A percentile compares a stretch with the other conserved stretches of the same genome.
These are phyloP conservation scores for Penicillium manginii DNA, from an alignment of 495 filamentous ascomycete species.

Conservation along the genomic window DNA sequence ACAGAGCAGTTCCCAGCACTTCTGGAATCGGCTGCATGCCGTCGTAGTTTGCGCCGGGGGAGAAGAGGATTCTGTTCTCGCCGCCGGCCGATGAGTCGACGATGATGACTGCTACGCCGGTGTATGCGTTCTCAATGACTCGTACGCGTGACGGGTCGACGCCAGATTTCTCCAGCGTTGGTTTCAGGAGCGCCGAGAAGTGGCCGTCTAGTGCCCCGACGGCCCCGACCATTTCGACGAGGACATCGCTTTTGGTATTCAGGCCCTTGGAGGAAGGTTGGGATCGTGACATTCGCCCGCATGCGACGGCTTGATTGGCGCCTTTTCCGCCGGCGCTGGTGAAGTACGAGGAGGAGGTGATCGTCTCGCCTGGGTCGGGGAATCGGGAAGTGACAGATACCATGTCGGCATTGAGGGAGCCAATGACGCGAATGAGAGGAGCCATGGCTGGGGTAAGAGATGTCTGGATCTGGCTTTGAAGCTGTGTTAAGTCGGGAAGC, in stretches of 20 bases:
- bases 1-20: slow-evolving; percentile 43
- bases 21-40: slow-evolving; percentile 47
- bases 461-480: background rate
- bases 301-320: slow-evolving; percentile 92
- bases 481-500: slow-evolving; percentile 5
- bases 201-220: slow-evolving; percentile 67
- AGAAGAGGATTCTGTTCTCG: slow-evolving; percentile 86
- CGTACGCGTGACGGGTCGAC: slow-evolving; percentile 63
- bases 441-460: slow-evolving; percentile 35
- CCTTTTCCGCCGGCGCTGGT: slow-evolving; percentile 91
- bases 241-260: slow-evolving; percentile 47
- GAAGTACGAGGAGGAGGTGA: slow-evolving; percentile 76
- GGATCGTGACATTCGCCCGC: slow-evolving; percentile 62
- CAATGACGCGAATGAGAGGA: slow-evolving; percentile 74
- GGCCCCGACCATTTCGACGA: slow-evolving; percentile 79
- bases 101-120: slow-evolving; percentile 81
- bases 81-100: slow-evolving; percentile 78
- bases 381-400: slow-evolving; percentile 84
- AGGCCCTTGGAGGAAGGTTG: slow-evolving; percentile 25
- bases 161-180: slow-evolving; percentile 59
- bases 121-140: slow-evolving; percentile 56
- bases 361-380: slow-evolving; percentile 82
- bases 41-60: slow-evolving; percentile 76
- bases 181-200: slow-evolving; percentile 39
- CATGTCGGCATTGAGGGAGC: slow-evolving; percentile 93